Percentiles rank a stretch among this genome's conserved stretches.
phyloP scores from a whole-genome alignment of 2,329 filamentous ascomycete genomes.

The Dactylonectria estremocensis region DNA sequence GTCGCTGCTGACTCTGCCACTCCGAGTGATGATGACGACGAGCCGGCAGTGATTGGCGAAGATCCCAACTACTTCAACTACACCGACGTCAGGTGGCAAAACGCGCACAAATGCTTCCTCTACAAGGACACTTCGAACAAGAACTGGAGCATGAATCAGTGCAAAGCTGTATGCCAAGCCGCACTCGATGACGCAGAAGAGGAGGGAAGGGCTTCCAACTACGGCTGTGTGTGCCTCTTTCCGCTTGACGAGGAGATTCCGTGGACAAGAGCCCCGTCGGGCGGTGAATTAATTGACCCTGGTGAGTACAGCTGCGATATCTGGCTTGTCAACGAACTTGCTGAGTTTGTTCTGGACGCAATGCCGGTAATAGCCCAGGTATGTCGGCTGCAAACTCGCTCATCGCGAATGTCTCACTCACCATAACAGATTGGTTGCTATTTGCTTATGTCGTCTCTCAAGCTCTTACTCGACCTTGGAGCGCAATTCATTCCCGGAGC shows the following conservation, averaged over 20 bases:
- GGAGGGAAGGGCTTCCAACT: conserved; percentile 3
- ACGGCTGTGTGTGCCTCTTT: neutral
- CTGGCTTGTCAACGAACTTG: conserved; percentile 4
- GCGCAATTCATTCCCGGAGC: too few species aligned
- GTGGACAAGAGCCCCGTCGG: neutral
- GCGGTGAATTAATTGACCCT: neutral
- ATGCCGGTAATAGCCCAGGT: conserved; percentile 13
- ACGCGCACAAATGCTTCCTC: conserved; percentile 4
- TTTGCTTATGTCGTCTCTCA: conserved; percentile 7
- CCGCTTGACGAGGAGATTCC: conserved; percentile 13
- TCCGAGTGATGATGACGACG: conserved; percentile 1
- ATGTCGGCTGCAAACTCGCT: neutral
- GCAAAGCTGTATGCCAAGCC: conserved; percentile 5
- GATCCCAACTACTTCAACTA: conserved; percentile 1
- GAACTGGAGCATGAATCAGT: neutral
- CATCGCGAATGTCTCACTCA: neutral
- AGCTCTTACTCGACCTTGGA: conserved; percentile 8
- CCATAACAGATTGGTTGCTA: conserved; percentile 9
- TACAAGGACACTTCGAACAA: conserved; percentile 4
- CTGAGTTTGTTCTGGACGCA: neutral
- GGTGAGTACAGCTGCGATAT: neutral
- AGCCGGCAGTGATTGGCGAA: neutral
- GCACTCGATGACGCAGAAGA: conserved; percentile 4
- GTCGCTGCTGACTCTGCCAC: neutral
- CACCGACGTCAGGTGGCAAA: conserved; percentile 5